Evolutionary conservation across 129 eudicot species (phyloP), one percentile per base, ranked within the genome.

Genomic region (Glebionis coronaria): DNA sequence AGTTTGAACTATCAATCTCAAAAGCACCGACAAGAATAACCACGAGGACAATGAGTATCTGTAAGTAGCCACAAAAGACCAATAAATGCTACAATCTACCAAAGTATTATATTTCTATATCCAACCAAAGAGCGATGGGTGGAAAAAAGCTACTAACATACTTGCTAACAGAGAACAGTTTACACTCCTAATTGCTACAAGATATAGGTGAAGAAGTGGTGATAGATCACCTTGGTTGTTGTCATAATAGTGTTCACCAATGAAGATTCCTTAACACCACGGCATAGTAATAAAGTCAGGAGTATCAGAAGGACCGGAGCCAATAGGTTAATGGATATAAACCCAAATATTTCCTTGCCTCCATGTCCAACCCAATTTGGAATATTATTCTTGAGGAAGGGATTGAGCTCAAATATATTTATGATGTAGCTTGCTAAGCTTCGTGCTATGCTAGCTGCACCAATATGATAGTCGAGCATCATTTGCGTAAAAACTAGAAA

Each of bases 361-460:
- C 99, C 99, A 85, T 94, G 93, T 16, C 99, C 99, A 72, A 94
- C 80, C 97, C 97, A 94, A 63, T 77, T 79, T 31, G 99, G 99
- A 65, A 94, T 86, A 59, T 73, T 82, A 61, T 75, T 78, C 68
- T 83, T 82, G 70, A 94, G 40, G 44, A 77, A 64, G 44, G 99
- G 97, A 55, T 79, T 54, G 38, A 94, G 83, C 76, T 94, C 97
- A 47, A 94, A 59, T 65, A 90, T 57, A 6, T 86, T 69, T 73
- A 94, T 73, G n/a, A 87, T 58, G 55, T 94, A 94, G 68, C 97
- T 76, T 12, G 99, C 96, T 81, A 94, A 89, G 73, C 99, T 94
- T 44, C 99, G 85, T 19, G 99, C 97, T 74, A 94, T 89, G 60
- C 99, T 94, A 73, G 99, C 99, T 65, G 99, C 99, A 67, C 99